These are phyloP conservation scores for Scytalidium sp. DNA, from an alignment of 2,329 filamentous ascomycete species.

Conservation along the genomic window DNA sequence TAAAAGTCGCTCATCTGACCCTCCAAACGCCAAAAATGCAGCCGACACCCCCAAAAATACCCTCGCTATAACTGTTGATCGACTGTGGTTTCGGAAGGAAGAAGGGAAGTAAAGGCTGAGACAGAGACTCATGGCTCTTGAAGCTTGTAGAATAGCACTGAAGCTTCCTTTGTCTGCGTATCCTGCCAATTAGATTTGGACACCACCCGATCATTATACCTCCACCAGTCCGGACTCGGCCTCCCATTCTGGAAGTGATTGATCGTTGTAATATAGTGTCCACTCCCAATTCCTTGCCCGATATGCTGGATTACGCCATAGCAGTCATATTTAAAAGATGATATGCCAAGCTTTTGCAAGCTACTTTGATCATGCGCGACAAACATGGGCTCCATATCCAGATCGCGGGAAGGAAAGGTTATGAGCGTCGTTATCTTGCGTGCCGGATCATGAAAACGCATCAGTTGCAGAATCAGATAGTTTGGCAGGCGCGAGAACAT, in stretches of 20 bases:
- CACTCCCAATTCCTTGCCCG: conserved; percentile 12
- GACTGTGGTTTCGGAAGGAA: too few species aligned
- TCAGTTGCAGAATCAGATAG: conserved; percentile 66
- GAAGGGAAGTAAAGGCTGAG: too few species aligned
- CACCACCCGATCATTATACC: background rate
- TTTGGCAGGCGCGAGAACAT: conserved; percentile 72
- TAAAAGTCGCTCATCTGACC: background rate
- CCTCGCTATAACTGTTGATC: background rate
- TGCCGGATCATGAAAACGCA: conserved; percentile 49
- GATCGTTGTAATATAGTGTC: conserved; percentile 18
- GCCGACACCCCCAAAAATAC: background rate
- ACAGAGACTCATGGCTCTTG: background rate
- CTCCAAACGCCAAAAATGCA: background rate
- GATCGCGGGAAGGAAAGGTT: conserved; percentile 71
- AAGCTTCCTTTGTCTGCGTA: background rate
- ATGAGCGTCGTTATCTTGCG: conserved; percentile 71
- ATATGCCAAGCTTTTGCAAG: conserved; percentile 26
- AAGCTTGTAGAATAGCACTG: background rate
- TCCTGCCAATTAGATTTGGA: background rate
- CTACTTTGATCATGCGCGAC: conserved; percentile 28
- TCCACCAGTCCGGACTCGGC: background rate
- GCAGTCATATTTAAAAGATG: conserved; percentile 74
- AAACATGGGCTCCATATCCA: conserved; percentile 59
- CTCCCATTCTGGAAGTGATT: background rate
- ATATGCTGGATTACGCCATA: conserved; percentile 67